A percentile compares a stretch with the other conserved stretches of the same genome.
Conservation (phyloP, 2,329 filamentous ascomycete genomes). For the Fusarium sp. region DNA sequence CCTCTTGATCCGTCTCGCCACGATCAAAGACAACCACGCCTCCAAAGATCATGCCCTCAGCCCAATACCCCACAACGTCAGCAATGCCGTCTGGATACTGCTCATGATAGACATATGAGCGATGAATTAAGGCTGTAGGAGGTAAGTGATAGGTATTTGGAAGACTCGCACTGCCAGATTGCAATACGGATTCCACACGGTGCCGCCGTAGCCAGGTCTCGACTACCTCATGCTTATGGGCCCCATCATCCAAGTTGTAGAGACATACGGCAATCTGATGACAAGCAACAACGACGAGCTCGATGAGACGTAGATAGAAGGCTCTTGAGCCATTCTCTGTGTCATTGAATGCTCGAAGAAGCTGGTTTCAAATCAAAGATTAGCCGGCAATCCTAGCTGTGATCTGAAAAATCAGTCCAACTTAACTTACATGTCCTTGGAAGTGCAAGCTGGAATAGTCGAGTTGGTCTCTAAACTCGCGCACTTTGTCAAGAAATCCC, state of each 20-base stretch:
- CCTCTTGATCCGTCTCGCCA: constrained; percentile 20
- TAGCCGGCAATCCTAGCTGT: not conserved
- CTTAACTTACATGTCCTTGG: not conserved
- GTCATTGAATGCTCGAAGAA: constrained; percentile 1
- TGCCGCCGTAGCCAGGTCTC: not conserved
- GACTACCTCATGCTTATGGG: constrained; percentile 16
- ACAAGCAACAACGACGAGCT: constrained; percentile 14
- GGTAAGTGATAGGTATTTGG: not conserved
- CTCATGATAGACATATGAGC: not conserved
- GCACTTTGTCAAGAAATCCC: constrained; percentile 3
- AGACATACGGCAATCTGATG: constrained; percentile 17
- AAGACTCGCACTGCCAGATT: not conserved
- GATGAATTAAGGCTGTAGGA: constrained; percentile 15
- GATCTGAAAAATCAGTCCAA: not conserved
- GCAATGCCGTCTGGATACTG: constrained; percentile 20
- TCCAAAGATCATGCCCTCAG: constrained; percentile 32
- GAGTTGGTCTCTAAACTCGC: not conserved
- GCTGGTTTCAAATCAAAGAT: not conserved
- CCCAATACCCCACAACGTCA: constrained; percentile 33
- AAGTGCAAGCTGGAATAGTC: not conserved
- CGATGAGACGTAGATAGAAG: constrained; percentile 19
- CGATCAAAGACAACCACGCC: constrained; percentile 29
- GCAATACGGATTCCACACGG: not conserved
- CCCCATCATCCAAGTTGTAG: not conserved
- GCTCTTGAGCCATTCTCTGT: rapidly evolving